Percentiles rank a stretch among this genome's conserved stretches.
Conservation (phyloP, 306 rosid genomes). For the Acacia melanoxylon region DNA sequence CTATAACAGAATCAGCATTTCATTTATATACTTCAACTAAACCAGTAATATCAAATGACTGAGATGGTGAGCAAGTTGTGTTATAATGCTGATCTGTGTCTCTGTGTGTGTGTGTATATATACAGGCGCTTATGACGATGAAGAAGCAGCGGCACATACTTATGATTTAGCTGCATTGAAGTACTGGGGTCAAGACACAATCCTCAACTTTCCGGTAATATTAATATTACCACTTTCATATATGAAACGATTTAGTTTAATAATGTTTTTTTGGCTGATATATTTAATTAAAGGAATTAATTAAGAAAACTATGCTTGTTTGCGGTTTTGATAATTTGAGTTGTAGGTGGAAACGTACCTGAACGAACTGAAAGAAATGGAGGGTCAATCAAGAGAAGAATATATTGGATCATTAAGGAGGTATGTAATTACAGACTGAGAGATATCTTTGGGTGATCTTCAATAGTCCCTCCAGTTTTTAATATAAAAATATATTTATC, state of each 20-base stretch:
- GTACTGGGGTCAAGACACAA: slow-evolving; percentile 90
- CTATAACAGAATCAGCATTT: neutral
- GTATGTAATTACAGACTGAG: slow-evolving; percentile 29
- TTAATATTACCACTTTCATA: neutral
- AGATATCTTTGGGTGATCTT: neutral
- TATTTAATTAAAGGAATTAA: neutral
- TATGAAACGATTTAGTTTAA: neutral
- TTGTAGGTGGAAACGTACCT: slow-evolving; percentile 59
- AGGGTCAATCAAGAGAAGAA: slow-evolving; percentile 80
- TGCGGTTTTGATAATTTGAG: neutral
- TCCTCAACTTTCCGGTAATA: slow-evolving; percentile 83
- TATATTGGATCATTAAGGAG: slow-evolving; percentile 88
- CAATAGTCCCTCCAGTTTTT: too few relatives aligned
- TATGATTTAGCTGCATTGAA: slow-evolving; percentile 97
- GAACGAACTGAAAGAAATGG: slow-evolving; percentile 74
- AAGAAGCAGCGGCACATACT: slow-evolving; percentile 94
- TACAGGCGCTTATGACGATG: slow-evolving; percentile 89
- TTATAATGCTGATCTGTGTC: neutral
- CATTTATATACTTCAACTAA: neutral
- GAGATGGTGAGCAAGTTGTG: neutral
- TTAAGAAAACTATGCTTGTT: neutral
- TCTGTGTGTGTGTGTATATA: neutral
- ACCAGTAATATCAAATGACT: neutral
- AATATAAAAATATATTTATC: too few relatives aligned
- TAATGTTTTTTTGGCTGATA: neutral